Evolutionary conservation across 2,329 filamentous ascomycete species (phyloP).

Genomic region (Microdochium nivale): DNA sequence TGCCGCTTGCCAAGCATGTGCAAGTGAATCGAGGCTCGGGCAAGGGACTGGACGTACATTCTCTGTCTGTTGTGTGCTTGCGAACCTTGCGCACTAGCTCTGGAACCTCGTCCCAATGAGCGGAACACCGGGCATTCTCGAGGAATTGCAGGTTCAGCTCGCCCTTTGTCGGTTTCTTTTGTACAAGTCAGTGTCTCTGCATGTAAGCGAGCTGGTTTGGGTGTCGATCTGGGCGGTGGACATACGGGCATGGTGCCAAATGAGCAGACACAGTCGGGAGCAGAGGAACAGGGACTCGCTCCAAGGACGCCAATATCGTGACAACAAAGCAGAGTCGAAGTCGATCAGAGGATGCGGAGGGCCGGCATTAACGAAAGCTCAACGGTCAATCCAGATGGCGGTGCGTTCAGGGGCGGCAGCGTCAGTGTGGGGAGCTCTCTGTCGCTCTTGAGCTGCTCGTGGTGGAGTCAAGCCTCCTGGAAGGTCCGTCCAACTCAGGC

Average conservation of each 20-base stretch:
- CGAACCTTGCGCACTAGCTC: slow-evolving; percentile 88
- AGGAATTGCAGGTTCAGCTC: slow-evolving; percentile 73
- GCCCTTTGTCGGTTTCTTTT: slow-evolving; percentile 60
- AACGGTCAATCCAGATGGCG: background rate
- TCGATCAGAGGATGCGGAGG: background rate
- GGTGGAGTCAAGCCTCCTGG: background rate
- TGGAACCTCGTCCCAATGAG: slow-evolving; percentile 76
- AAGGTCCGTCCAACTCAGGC: background rate
- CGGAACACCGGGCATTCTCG: slow-evolving; percentile 80
- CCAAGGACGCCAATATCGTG: background rate
- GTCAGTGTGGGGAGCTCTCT: background rate
- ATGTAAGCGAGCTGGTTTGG: background rate
- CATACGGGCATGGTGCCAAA: background rate
- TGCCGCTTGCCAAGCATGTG: no score
- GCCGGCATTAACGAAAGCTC: background rate
- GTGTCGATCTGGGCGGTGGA: background rate
- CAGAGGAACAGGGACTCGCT: no score
- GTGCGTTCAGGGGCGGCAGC: background rate
- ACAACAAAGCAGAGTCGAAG: background rate
- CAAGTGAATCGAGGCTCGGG: slow-evolving; percentile 2
- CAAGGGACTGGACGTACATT: slow-evolving; percentile 51
- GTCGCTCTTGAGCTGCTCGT: background rate
- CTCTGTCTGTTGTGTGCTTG: slow-evolving; percentile 81
- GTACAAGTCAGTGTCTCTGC: background rate
- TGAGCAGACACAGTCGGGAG: background rate